Base-by-base conservation (phyloP, 169 alveolate species). In the Babesia caballi region DNA sequence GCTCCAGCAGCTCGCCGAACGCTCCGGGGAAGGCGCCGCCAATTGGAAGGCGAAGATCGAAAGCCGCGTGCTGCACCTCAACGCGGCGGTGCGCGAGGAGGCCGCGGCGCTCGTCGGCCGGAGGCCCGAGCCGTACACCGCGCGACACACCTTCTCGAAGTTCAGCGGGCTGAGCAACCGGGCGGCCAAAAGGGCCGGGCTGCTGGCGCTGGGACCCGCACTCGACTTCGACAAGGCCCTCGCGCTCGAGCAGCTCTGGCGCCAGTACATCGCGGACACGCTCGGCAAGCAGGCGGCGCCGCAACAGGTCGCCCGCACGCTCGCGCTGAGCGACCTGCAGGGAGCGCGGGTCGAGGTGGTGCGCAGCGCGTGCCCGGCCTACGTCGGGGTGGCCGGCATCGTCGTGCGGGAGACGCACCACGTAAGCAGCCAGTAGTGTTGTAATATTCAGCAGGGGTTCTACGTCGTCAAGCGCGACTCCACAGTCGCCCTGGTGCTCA, bases 321-420 rank as follows among this genome's bases (percentile, higher is more conserved):
- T 81, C 40, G 83, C 84, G 14, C 30, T 81, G 71, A 28, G 69
- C 35, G 88, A 81, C 36, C 66, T 81, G 6, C 83, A 81, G 38
- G 88, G 88, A 6, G 82, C 88, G 8, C 25, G 23, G 3, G 36
- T 81, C 12, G 73, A 71, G 36, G 67, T 81, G 6, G 53, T 54
- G 2, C 28, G 33, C 0, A 67, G 83, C 72, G 32, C 51, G 25
- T 71, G 88, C 66, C 49, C 88, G 19, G 27, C 75, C 17, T 81
- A 81, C 66, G 84, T 71, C 2, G 84, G 84, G 52, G 28, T 69
- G 40, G 35, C 51, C 0, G 88, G 88, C 3, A 69, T 81, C 30
- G 42, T 81, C 9, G 49, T 81, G 17, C 44, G 71, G 4, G 88
- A 81, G 36, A 81, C 86, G 2, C 83, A 81, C 15, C 66, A 81